These are phyloP conservation scores for Penicillium sp. DNA, from an alignment of 2,329 filamentous ascomycete species.

Conservation along the genomic window DNA sequence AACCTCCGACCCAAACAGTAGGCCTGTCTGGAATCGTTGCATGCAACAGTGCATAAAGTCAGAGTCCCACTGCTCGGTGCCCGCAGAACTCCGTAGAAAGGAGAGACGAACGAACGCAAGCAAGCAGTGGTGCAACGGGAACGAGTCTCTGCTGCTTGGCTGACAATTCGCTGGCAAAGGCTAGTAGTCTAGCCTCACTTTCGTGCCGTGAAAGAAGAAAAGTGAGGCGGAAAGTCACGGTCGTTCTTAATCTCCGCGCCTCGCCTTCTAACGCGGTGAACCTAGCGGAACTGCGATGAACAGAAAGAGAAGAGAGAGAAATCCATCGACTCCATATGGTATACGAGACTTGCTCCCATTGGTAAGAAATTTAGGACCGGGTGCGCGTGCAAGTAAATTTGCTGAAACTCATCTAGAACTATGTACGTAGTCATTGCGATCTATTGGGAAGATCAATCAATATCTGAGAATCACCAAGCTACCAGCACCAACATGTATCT, in stretches of 20 bases:
- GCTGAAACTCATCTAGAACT: not conserved
- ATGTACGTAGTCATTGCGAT: not conserved
- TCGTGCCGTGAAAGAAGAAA: constrained; percentile 9
- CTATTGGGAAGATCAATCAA: not conserved
- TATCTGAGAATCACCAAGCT: not conserved
- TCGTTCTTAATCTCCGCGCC: constrained; percentile 11
- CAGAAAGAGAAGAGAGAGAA: not conserved
- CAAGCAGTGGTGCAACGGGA: not conserved
- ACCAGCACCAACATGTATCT: not conserved
- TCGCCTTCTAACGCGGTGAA: constrained; percentile 5
- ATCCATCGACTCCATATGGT: not conserved
- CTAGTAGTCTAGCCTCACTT: constrained; percentile 14
- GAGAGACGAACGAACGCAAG: not conserved
- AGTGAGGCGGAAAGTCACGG: constrained; percentile 14
- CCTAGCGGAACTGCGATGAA: constrained; percentile 2
- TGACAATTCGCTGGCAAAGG: constrained; percentile 4
- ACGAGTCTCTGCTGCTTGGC: not conserved
- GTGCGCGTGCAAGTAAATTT: not conserved
- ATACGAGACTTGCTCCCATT: not conserved
- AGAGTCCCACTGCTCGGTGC: constrained; percentile 7
- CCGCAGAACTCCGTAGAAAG: not conserved
- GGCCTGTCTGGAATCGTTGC: not conserved
- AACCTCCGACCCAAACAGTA: constrained; percentile 1
- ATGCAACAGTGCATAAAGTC: constrained; percentile 5
- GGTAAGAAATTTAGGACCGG: not conserved